Conservation (phyloP, 345 rosid species). For the Citrus cavaleriei region DNA sequence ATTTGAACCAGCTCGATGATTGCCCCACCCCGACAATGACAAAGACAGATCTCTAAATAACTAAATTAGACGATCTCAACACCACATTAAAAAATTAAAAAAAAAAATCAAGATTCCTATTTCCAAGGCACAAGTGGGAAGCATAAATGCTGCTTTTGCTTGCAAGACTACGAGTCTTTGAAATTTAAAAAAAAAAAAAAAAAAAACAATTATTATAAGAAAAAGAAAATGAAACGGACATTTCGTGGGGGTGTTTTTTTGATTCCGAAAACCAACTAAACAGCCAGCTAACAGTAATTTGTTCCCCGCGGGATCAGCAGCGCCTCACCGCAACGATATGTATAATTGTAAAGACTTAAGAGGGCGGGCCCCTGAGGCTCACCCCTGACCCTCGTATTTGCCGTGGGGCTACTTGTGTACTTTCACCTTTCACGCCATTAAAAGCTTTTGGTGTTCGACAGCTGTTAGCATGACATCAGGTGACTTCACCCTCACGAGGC, state of each 20-base stretch:
- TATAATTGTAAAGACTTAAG: too few species aligned
- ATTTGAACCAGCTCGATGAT: too few species aligned
- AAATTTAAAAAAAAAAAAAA: too few species aligned
- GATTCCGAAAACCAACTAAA: not conserved
- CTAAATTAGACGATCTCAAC: too few species aligned
- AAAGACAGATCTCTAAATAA: too few species aligned
- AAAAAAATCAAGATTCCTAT: not conserved
- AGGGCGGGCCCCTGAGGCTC: too few species aligned
- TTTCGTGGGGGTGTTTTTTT: constrained; percentile 4
- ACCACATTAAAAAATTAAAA: too few species aligned
- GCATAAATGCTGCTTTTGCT: not conserved
- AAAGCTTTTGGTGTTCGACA: constrained; percentile 25
- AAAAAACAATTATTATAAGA: too few species aligned
- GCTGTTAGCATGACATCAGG: constrained; percentile 42
- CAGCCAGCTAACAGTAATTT: constrained; percentile 2
- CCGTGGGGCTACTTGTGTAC: constrained; percentile 25
- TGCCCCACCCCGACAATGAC: too few species aligned
- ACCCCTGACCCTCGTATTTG: not conserved
- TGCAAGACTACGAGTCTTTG: not conserved
- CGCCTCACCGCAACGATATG: not conserved
- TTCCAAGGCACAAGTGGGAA: not conserved
- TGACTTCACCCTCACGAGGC: constrained; percentile 41
- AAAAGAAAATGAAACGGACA: not conserved
- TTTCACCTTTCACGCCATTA: not conserved
- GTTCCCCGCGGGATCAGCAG: constrained; percentile 11